Evolutionary conservation across 164 flowering plant genomes (phyloP), one percentile per base, ranked within the genome.

Genomic region (Magnolia sinica): DNA sequence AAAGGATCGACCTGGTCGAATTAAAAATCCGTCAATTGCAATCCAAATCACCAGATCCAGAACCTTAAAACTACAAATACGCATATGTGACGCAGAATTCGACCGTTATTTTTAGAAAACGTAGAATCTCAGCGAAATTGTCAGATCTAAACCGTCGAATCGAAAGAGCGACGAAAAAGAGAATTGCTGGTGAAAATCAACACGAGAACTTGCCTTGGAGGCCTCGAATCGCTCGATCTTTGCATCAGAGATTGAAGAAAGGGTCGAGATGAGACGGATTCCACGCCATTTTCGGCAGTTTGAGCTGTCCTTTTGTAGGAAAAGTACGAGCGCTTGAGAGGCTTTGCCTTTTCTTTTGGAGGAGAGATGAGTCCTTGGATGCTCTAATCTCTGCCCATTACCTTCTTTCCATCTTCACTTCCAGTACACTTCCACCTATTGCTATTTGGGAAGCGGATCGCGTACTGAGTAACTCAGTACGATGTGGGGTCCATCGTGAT

Each of bases 131-230:
- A 11, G 23, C 74, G 2, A 51, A 37, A 23, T 52, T 51, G 22
- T 45, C 31, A 72, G 64, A 72, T 72, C 74, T 24, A 22, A 51
- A 55, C 74, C 64, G 64, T 52, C 27, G 51, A 13, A 55, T 22
- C 55, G 58, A 49, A 20, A 50, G 58, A 70, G 49, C 23, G 2
- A 70, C 45, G 49, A 49, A 6, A 19, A 1, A 50, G 68, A n/a
- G 19, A 64, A 64, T 18, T 19, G 27, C 68, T 18, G 6, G 19
- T 18, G 68, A 20, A 64, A 64, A 10, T 20, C n/a, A 64, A 20
- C 22, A n/a, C 4, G 10, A n/a, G 58, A 49, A 70, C 73, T 9
- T 22, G 24, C 68, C 68, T 64, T 64, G 0, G 4, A 59, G 64
- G n/a, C 64, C 64, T 49, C n/a, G 29, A 70, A 50, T 50, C 51